These are phyloP conservation scores for Trichopus zeylanicus DNA, from an alignment of 116 monocot genomes.

Conservation along the genomic window DNA sequence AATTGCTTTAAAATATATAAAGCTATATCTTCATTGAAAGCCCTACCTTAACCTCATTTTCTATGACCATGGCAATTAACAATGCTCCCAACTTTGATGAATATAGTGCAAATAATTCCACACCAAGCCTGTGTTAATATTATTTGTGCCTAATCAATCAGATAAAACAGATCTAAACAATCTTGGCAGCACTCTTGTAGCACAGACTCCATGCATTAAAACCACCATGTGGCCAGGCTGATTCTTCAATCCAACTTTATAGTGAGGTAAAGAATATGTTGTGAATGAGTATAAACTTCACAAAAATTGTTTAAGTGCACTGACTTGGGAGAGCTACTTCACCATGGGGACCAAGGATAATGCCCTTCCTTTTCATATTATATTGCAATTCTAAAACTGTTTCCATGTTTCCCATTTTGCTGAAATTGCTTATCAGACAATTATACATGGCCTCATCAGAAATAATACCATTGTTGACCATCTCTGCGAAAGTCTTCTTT, in stretches of 20 bases:
- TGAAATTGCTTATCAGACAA: slow-evolving; percentile 55
- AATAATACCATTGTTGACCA: slow-evolving; percentile 44
- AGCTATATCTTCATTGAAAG: too few species aligned
- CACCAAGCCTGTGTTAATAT: not conserved
- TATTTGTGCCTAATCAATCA: not conserved
- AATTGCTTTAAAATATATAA: too few species aligned
- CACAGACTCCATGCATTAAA: slow-evolving; percentile 6
- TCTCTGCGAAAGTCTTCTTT: slow-evolving; percentile 47
- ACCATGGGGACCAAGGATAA: slow-evolving; percentile 1
- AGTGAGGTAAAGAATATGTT: not conserved
- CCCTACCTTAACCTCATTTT: not conserved
- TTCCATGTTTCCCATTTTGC: slow-evolving; percentile 43
- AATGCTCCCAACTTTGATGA: too few species aligned
- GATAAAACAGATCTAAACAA: slow-evolving; percentile 2
- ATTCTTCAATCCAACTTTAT: not conserved
- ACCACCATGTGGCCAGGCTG: slow-evolving; percentile 1
- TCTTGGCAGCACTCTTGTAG: too few species aligned
- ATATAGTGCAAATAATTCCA: not conserved
- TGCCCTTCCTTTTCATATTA: slow-evolving; percentile 40
- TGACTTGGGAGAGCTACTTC: slow-evolving; percentile 6
- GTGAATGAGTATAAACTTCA: not conserved
- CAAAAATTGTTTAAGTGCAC: slow-evolving; percentile 8
- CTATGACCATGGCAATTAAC: not conserved
- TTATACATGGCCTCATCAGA: slow-evolving; percentile 70
- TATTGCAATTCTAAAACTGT: slow-evolving; percentile 36